Conservation (phyloP, 1,284 basidiomycete species). For the Cutaneotrichosporon mucoides region DNA sequence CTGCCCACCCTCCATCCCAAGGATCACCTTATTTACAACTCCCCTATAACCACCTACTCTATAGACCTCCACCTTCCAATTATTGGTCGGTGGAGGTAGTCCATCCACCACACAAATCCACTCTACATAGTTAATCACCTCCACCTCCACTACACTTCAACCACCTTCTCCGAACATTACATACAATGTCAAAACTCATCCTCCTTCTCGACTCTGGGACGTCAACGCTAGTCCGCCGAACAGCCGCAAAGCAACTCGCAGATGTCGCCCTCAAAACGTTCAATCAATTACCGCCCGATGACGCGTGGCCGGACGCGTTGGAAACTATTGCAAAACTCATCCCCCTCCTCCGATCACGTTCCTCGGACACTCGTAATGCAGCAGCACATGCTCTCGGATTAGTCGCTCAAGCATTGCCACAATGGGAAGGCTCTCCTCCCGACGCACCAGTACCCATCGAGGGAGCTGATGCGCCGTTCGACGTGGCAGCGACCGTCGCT, state of each 20-base stretch:
- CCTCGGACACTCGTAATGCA: conserved; percentile 47
- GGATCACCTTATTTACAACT: not conserved
- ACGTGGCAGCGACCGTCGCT: conserved; percentile 24
- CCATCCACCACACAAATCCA: not conserved
- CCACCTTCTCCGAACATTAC: not conserved
- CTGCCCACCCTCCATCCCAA: not conserved
- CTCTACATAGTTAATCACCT: not conserved
- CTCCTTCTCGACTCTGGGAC: conserved; percentile 49
- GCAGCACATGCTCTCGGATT: conserved; percentile 44
- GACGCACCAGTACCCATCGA: conserved; percentile 17
- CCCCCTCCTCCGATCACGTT: conserved; percentile 42
- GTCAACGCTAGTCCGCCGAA: conserved; percentile 43
- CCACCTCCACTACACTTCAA: not conserved
- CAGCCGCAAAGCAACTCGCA: conserved; percentile 48
- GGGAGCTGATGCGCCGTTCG: conserved; percentile 18
- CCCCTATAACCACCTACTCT: not conserved
- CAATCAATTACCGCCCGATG: conserved; percentile 27
- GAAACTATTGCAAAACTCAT: conserved; percentile 44
- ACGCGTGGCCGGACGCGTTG: conserved; percentile 47
- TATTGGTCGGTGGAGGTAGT: conserved; percentile 4
- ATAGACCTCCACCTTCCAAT: not conserved
- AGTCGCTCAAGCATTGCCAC: conserved; percentile 27
- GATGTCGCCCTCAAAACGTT: conserved; percentile 44
- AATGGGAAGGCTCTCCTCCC: conserved; percentile 7
- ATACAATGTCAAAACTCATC: conserved; percentile 40